Base-by-base conservation (phyloP, 2,329 filamentous ascomycete genomes). In the Sporothrix curviconia region DNA sequence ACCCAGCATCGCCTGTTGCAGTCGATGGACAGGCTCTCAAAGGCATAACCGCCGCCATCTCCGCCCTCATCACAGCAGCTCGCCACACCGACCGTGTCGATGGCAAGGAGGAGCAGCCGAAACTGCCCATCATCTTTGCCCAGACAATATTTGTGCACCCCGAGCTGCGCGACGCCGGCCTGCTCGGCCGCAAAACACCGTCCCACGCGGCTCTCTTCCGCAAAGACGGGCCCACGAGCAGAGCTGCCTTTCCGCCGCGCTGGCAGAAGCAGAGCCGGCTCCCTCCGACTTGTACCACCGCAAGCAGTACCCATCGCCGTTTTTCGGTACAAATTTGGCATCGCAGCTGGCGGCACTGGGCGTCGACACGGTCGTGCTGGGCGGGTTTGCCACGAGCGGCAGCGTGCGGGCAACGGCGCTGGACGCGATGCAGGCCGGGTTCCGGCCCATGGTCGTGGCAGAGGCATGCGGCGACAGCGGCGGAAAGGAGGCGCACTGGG, bases 1-100 rank as follows among this genome's bases (percentile, higher is more conserved):
- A 68, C 4, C 63, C 67, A 22, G 70, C 68, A 6, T 77, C 74
- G 46, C 73, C 74, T 3, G 66, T 78, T n/a, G 69, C 72, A 53
- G 69, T 70, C 5, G 6, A 4, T 14, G 22, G 28, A 9, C 9
- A 5, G n/a, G 32, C 66, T 65, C 28, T 65, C 64, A 4, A 70
- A 75, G 61, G 63, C 7, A 69, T 68, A 25, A 72, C 73, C 2
- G 68, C 66, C 7, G 68, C 67, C 5, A 76, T 76, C 64, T 64
- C 67, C 8, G 64, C 64, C 14, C 69, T 78, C 9, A 66, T 77
- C n/a, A 66, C 64, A 4, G 70, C 73, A 5, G 75, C 74, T 66
- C 66, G 50, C 69, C 75, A 9, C 76, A 14, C 46, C 17, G 4
- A 34, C n/a, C 3, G 4, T 2, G 4, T 28, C 28, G 44, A 19